A percentile compares a stretch with the other conserved stretches of the same genome.
These are phyloP conservation scores for Microdochium bolleyi DNA, from an alignment of 2,329 filamentous ascomycete genomes.

Conservation along the genomic window DNA sequence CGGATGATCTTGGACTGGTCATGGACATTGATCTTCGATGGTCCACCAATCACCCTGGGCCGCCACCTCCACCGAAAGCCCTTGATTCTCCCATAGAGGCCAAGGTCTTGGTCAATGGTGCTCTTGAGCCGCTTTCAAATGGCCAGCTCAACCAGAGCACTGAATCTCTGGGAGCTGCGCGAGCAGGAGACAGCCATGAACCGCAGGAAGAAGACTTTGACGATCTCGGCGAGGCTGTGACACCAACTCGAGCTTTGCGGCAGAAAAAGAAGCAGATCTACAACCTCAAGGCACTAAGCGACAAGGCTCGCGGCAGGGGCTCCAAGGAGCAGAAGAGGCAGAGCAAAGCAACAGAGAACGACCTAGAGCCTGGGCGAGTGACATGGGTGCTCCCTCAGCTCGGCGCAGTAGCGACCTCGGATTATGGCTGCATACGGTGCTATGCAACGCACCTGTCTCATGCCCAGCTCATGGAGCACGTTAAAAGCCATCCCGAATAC, in stretches of 20 bases:
- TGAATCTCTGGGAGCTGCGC: constrained; percentile 12
- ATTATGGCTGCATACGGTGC: constrained; percentile 43
- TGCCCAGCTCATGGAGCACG: constrained; percentile 37
- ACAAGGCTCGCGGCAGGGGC: constrained; percentile 46
- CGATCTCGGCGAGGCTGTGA: constrained; percentile 36
- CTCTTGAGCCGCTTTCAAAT: constrained; percentile 19
- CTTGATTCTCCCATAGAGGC: constrained; percentile 30
- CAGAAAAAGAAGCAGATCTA: constrained; percentile 43
- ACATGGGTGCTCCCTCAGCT: constrained; percentile 36
- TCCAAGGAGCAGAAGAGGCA: constrained; percentile 31
- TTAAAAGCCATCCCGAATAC: constrained; percentile 39
- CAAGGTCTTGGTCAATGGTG: constrained; percentile 28
- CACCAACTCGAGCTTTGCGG: constrained; percentile 43
- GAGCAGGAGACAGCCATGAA: constrained; percentile 12
- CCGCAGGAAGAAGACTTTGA: constrained; percentile 33
- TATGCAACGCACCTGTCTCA: constrained; percentile 37
- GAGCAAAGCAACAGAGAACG: constrained; percentile 17
- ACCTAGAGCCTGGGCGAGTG: constrained; percentile 24
- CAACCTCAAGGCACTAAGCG: constrained; percentile 51
- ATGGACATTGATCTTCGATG: constrained; percentile 23
- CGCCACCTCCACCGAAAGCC: constrained; percentile 8
- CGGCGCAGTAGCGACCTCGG: constrained; percentile 36
- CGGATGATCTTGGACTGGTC: constrained; percentile 11
- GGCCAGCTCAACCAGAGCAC: constrained; percentile 21
- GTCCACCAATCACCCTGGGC: constrained; percentile 14